Evolutionary conservation across 2,329 filamentous ascomycete genomes (phyloP), one percentile per base, ranked within the genome.

Genomic region (Monosporascus sp.): DNA sequence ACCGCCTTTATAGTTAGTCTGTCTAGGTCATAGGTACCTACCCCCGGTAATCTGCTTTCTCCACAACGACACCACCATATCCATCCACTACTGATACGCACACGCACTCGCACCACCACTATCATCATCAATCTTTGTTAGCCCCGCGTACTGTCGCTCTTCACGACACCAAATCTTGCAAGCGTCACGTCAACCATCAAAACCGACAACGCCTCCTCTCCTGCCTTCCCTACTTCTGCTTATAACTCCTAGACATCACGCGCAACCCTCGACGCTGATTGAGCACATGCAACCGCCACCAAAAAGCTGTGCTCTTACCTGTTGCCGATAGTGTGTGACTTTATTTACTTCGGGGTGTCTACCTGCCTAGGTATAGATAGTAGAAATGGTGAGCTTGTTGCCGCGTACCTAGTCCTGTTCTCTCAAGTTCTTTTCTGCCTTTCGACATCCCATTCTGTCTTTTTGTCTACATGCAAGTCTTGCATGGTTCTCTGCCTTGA

Each of bases 121-220:
- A 46, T 46, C 43, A 46, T 46, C 43, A 22, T 25, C 43, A 46
- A 46, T 46, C 43, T 46, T 46, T 46, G 24, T 46, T 46, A 46
- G 43, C 43, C 43, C 43, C 43, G 43, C 43, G 24, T 46, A 46
- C 22, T 25, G 6, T 46, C 15, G 43, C 43, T 46, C 24, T 46
- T 46, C 43, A 43, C 39, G 39, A 43, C 18, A 18, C 39, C 18
- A 43, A 18, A 18, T 8, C 18, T 15, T 43, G 18, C 9, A 43
- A 20, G 39, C 39, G 22, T 20, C 39, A 24, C 39, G n/a, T 20
- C n/a, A 20, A 20, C 17, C 17, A 43, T 18, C 20, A 24, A 24
- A 20, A 24, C 18, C 18, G 39, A 6, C 31, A 35, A 35, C 31
- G 14, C 18, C 18, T 9, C 17, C n/a, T 18, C 39, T 18, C 11